A percentile compares a stretch with the other conserved stretches of the same genome.
phyloP scores from a whole-genome alignment of 2,329 filamentous ascomycete genomes.

The Pyricularia grisea region DNA sequence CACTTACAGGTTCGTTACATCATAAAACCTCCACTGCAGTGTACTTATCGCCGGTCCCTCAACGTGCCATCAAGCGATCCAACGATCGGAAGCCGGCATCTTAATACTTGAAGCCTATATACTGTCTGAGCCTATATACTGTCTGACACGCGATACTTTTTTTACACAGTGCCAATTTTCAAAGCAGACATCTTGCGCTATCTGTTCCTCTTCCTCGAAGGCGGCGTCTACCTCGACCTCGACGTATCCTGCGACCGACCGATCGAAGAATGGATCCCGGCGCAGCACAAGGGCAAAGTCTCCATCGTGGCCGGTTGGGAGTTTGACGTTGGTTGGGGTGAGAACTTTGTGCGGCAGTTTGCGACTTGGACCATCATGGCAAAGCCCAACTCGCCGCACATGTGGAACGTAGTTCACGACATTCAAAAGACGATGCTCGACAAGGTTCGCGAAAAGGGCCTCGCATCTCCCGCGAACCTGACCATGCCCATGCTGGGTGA shows the following conservation, averaged over 20 bases:
- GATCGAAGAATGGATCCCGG: constrained; percentile 23
- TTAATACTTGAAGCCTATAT: neutral
- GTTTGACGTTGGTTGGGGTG: constrained; percentile 16
- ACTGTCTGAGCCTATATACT: neutral
- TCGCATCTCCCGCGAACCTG: neutral
- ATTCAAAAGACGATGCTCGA: constrained; percentile 11
- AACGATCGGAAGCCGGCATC: constrained; percentile 14
- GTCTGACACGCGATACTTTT: neutral
- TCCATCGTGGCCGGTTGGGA: constrained; percentile 18
- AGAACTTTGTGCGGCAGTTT: constrained; percentile 17
- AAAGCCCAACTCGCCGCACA: constrained; percentile 17
- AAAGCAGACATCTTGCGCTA: constrained; percentile 27
- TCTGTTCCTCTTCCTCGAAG: constrained; percentile 15
- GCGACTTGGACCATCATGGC: constrained; percentile 22
- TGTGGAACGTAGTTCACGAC: constrained; percentile 14
- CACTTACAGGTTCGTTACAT: constrained; percentile 8
- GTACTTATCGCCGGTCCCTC: neutral
- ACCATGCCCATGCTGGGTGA: constrained; percentile 11
- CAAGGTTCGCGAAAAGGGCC: constrained; percentile 5
- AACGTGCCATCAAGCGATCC: neutral
- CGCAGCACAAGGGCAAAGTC: constrained; percentile 8
- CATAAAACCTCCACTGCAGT: constrained; percentile 6
- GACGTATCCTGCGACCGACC: constrained; percentile 41
- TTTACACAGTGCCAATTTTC: constrained; percentile 17
- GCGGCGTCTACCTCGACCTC: constrained; percentile 44